These are phyloP conservation scores for Puccinellia tenuiflora DNA, from an alignment of 176 grass and related monocot genomes.

Conservation along the genomic window DNA sequence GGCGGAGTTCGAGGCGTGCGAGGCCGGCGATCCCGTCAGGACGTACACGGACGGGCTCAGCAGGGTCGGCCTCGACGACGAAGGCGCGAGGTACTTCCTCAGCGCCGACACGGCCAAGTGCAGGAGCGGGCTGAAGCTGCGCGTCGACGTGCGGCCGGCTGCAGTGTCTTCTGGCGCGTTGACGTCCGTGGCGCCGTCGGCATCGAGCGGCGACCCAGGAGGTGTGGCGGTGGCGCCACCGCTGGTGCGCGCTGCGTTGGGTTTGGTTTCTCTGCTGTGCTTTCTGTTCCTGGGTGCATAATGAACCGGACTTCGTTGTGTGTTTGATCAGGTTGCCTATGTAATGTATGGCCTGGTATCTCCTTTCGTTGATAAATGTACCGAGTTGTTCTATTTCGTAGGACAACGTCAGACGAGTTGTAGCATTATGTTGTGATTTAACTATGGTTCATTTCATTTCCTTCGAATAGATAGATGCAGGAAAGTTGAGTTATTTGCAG, in stretches of 20 bases:
- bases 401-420: background rate
- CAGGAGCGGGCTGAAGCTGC: constrained; percentile 48
- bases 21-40: constrained; percentile 22
- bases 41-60: constrained; percentile 46
- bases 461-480: background rate
- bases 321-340: background rate
- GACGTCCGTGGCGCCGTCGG: background rate
- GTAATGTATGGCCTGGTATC: background rate
- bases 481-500: background rate
- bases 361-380: background rate
- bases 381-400: background rate
- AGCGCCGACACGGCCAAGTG: constrained; percentile 32
- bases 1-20: constrained; percentile 24
- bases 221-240: background rate
- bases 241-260: background rate
- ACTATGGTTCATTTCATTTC: background rate
- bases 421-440: background rate
- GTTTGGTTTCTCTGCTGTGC: background rate
- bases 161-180: background rate
- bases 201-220: background rate
- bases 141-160: constrained; percentile 33
- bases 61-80: constrained; percentile 18
- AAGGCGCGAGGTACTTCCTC: constrained; percentile 47
- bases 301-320: background rate
- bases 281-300: background rate